Percentiles rank a stretch among this genome's conserved stretches.
These are phyloP conservation scores for Claviceps sp. DNA, from an alignment of 2,329 filamentous ascomycete genomes.

Conservation along the genomic window DNA sequence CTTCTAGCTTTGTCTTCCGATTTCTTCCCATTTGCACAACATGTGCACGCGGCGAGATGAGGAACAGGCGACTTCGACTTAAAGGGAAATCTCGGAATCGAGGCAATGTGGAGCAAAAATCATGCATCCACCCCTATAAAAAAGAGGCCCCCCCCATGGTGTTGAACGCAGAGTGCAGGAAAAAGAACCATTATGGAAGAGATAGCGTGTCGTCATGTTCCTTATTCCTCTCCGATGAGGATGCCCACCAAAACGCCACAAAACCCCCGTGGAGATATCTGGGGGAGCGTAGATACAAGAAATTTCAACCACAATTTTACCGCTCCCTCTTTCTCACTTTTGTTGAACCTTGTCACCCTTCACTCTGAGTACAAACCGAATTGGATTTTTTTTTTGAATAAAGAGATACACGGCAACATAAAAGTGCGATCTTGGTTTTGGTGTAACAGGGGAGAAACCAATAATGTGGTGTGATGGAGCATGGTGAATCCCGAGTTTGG, in stretches of 20 bases:
- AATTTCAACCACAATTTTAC: too few relatives aligned
- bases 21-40: not conserved
- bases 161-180: not conserved
- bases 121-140: not conserved
- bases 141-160: not conserved
- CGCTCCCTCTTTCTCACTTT: too few relatives aligned
- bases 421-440: not conserved
- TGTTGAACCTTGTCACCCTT: too few relatives aligned
- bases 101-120: not conserved
- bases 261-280: not conserved
- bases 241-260: slow-evolving; percentile 7
- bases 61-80: not conserved
- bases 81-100: too few relatives aligned
- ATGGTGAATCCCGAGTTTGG: not conserved
- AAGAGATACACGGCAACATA: not conserved
- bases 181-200: not conserved
- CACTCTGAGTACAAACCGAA: too few relatives aligned
- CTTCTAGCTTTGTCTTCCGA: not conserved
- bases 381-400: not conserved
- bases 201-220: not conserved
- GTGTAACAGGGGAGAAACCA: not conserved
- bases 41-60: not conserved
- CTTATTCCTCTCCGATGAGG: slow-evolving; percentile 1
- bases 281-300: not conserved
- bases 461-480: slow-evolving; percentile 1